These are phyloP conservation scores for Rhazya stricta DNA, from an alignment of 257 asterid species.

Conservation along the genomic window DNA sequence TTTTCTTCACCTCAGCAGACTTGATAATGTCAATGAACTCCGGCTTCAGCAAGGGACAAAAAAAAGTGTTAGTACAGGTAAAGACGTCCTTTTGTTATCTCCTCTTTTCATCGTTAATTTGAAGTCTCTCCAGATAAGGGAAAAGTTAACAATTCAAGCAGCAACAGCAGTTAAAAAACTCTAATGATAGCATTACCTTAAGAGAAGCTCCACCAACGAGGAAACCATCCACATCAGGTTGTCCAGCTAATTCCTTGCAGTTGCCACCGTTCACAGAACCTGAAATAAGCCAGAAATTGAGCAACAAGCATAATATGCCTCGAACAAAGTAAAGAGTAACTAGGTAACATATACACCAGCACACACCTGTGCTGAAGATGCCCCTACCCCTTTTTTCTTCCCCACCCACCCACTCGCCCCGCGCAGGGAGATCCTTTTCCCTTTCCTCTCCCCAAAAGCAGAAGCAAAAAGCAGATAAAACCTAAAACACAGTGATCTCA, in stretches of 20 bases:
- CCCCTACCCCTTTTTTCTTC: not conserved
- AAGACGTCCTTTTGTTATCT: not conserved
- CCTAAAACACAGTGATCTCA: not conserved
- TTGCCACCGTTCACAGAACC: slow-evolving; percentile 56
- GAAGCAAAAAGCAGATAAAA: not conserved
- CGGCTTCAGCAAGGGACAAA: slow-evolving; percentile 35
- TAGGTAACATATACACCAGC: not conserved
- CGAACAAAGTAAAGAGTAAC: not conserved
- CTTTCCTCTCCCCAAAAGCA: not conserved
- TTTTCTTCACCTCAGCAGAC: slow-evolving; percentile 74
- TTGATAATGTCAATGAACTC: slow-evolving; percentile 84
- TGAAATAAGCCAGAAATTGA: not conserved
- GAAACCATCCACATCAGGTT: slow-evolving; percentile 70
- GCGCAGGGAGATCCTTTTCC: not conserved
- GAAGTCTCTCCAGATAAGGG: not conserved
- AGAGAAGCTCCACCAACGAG: slow-evolving; percentile 85
- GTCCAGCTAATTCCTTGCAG: slow-evolving; percentile 65
- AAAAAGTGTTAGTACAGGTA: not conserved
- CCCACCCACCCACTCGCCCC: no score
- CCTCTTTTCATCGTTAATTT: not conserved
- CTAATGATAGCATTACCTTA: slow-evolving; percentile 37
- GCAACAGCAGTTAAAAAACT: not conserved
- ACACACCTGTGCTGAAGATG: not conserved
- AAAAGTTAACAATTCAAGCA: not conserved
- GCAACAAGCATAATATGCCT: not conserved